Conservation (phyloP, 371 early-diverging fungal genomes). For the Mycotypha africana region DNA sequence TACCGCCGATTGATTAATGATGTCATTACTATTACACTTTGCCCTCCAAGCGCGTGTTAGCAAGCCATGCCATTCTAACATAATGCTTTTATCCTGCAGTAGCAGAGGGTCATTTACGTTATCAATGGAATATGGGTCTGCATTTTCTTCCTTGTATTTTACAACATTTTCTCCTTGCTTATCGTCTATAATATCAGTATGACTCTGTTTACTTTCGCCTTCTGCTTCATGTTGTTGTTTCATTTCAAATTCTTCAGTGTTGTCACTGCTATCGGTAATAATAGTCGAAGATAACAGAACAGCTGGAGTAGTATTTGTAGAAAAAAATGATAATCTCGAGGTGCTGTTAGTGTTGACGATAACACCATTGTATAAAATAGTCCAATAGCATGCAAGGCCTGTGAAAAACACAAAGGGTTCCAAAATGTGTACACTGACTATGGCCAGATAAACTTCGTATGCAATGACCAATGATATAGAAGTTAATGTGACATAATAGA, state of each 20-base stretch:
- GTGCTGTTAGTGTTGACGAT: background rate
- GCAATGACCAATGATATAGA: background rate
- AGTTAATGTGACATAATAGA: too few relatives aligned
- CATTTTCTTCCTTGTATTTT: too few relatives aligned
- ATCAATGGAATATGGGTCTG: too few relatives aligned
- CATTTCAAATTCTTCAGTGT: too few relatives aligned
- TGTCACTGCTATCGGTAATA: too few relatives aligned
- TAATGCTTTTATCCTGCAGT: slow-evolving; percentile 23
- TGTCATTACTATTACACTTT: slow-evolving; percentile 1
- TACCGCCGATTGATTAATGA: too few relatives aligned
- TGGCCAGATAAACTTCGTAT: slow-evolving; percentile 16
- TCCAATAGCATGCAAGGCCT: slow-evolving; percentile 13
- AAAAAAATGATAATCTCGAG: slow-evolving; percentile 1
- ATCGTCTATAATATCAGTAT: too few relatives aligned
- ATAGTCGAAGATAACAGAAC: too few relatives aligned
- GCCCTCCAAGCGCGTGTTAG: slow-evolving; percentile 29
- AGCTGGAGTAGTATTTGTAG: slow-evolving; percentile 8
- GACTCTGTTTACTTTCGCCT: slow-evolving; percentile 19
- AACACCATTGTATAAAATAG: slow-evolving; percentile 1
- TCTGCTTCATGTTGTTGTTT: too few relatives aligned
- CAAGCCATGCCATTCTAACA: slow-evolving; percentile 32
- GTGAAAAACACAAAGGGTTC: slow-evolving; percentile 15
- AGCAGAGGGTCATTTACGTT: too few relatives aligned
- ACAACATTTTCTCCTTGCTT: too few relatives aligned
- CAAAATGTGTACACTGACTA: slow-evolving; percentile 5